These are phyloP conservation scores for Ganoderma sinense DNA, from an alignment of 1,284 basidiomycete species.

Conservation along the genomic window DNA sequence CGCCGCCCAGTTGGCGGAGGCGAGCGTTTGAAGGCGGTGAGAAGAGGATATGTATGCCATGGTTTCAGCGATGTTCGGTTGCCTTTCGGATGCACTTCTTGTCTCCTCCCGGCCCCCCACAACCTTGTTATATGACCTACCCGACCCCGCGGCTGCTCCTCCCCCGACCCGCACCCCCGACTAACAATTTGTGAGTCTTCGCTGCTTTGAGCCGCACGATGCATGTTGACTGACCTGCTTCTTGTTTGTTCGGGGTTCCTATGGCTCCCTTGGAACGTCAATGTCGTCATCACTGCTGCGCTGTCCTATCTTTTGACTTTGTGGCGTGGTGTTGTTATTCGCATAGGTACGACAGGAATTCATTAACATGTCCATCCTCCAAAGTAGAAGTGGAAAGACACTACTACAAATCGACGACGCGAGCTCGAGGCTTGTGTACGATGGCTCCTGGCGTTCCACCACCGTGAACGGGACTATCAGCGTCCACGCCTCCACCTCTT, in stretches of 20 bases:
- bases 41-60: slow-evolving; percentile 1
- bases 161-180: neutral
- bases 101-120: neutral
- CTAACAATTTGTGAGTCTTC: neutral
- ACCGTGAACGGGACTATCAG: neutral
- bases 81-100: neutral
- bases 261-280: slow-evolving; percentile 1
- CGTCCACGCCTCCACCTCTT: slow-evolving; percentile 17
- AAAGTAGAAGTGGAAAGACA: neutral
- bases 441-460: slow-evolving; percentile 14
- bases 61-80: neutral
- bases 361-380: neutral
- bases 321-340: neutral
- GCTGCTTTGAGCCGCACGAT: neutral
- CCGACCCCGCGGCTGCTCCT: neutral
- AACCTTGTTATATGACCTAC: neutral
- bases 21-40: neutral
- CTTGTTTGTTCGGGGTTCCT: slow-evolving; percentile 2
- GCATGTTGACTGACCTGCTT: neutral
- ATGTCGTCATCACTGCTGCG: neutral
- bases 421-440: slow-evolving; percentile 20
- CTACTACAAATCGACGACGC: slow-evolving; percentile 25
- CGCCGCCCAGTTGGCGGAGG: neutral
- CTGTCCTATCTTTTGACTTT: neutral
- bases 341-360: neutral